These are phyloP conservation scores for Mrakia blollopis DNA, from an alignment of 768 basidiomycete species.

Conservation along the genomic window DNA sequence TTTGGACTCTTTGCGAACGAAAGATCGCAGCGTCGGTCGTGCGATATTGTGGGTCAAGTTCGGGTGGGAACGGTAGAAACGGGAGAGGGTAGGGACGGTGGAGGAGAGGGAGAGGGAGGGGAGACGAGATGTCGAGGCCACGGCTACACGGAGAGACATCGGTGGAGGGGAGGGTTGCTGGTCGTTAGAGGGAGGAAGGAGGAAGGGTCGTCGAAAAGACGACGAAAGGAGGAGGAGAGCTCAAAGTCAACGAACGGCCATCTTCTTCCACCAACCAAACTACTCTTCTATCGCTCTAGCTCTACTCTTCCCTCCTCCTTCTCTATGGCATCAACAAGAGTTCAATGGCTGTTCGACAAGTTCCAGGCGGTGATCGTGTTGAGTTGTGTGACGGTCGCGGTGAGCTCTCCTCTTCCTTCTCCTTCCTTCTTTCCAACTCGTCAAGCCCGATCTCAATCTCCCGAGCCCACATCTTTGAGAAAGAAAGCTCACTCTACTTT, in stretches of 20 bases:
- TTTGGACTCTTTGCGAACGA: background rate
- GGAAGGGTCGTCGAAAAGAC: too few relatives aligned
- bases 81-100: background rate
- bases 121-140: constrained; percentile 1
- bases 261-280: background rate
- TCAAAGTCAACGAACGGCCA: background rate
- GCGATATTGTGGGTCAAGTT: background rate
- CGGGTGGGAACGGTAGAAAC: background rate
- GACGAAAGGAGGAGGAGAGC: background rate
- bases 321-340: constrained; percentile 1
- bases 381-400: background rate
- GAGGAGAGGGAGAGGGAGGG: background rate
- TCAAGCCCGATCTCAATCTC: background rate
- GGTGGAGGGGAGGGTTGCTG: background rate
- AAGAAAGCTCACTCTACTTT: background rate
- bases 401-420: constrained; percentile 9
- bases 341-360: background rate
- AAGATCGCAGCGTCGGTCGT: background rate
- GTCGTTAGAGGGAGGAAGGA: background rate
- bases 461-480: background rate
- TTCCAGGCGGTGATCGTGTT: background rate
- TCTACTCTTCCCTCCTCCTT: background rate
- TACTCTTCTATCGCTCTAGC: too few relatives aligned
- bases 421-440: background rate
- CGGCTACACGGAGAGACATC: constrained; percentile 5